Percentiles rank a stretch among this genome's conserved stretches.
Conservation (phyloP, 2,329 filamentous ascomycete genomes). For the Microcera coccophila region DNA sequence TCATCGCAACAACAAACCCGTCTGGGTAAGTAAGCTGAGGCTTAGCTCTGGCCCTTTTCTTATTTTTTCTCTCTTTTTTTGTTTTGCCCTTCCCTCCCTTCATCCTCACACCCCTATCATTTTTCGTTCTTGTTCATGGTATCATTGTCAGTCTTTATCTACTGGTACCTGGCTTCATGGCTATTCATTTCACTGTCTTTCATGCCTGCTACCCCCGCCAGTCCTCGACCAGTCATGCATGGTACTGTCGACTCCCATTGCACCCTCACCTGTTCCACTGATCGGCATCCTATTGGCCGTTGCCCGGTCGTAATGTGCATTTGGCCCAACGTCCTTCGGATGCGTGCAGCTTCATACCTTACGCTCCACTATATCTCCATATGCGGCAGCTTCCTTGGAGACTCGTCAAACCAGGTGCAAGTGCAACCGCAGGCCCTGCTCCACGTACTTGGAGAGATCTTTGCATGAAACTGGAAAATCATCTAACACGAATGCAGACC, state of each 20-base stretch:
- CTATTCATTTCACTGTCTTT: background rate
- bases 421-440: too few relatives aligned
- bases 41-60: constrained; percentile 3
- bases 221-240: too few relatives aligned
- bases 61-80: constrained; percentile 5
- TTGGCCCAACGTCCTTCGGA: constrained; percentile 11
- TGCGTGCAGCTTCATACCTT: constrained; percentile 24
- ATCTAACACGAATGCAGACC: constrained; percentile 6
- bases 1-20: constrained; percentile 12
- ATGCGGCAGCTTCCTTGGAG: constrained; percentile 25
- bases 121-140: constrained; percentile 15
- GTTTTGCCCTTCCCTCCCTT: constrained; percentile 5
- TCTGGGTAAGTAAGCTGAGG: constrained; percentile 19
- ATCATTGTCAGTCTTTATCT: background rate
- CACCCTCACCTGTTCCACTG: background rate
- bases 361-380: constrained; percentile 19
- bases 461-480: too few relatives aligned
- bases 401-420: background rate
- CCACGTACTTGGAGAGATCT: too few relatives aligned
- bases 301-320: background rate
- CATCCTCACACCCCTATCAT: constrained; percentile 10
- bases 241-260: background rate
- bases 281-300: background rate
- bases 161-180: background rate
- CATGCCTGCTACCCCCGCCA: too few relatives aligned